Percentiles rank a stretch among this genome's conserved stretches.
Conservation (phyloP, 2,329 filamentous ascomycete genomes). For the Sporothrix variecibatus region DNA sequence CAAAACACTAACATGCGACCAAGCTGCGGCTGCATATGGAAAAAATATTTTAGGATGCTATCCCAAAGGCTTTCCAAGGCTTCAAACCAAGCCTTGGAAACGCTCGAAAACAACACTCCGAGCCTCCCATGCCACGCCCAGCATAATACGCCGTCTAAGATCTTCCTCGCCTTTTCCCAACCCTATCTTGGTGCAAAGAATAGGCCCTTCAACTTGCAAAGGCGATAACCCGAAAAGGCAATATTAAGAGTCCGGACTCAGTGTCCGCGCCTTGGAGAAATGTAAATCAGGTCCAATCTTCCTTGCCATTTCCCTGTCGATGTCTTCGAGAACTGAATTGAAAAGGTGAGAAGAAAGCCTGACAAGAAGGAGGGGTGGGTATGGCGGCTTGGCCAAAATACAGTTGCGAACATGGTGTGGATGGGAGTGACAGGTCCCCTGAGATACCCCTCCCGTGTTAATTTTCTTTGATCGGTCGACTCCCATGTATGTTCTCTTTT, state of each 20-base stretch:
- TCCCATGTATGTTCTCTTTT: neutral
- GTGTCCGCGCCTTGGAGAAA: neutral
- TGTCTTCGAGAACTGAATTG: neutral
- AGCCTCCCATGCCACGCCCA: neutral
- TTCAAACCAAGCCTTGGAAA: neutral
- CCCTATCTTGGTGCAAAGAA: neutral
- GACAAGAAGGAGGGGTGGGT: neutral
- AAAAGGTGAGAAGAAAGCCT: neutral
- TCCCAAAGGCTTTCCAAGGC: neutral
- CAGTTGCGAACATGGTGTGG: neutral
- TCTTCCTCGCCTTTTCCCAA: neutral
- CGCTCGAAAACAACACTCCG: neutral
- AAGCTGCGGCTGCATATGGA: constrained; percentile 3
- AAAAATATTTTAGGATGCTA: neutral
- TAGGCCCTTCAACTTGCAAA: neutral
- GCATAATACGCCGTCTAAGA: neutral
- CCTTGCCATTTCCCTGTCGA: neutral
- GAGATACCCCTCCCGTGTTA: neutral
- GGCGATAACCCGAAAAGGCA: neutral
- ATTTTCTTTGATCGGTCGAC: neutral
- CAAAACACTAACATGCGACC: neutral
- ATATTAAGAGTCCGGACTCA: neutral
- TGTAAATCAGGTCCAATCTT: neutral
- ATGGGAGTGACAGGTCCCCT: neutral
- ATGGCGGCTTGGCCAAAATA: neutral